Evolutionary conservation across 2,329 filamentous ascomycete species (phyloP).

Genomic region (Graphiopsis chlorocephala): DNA sequence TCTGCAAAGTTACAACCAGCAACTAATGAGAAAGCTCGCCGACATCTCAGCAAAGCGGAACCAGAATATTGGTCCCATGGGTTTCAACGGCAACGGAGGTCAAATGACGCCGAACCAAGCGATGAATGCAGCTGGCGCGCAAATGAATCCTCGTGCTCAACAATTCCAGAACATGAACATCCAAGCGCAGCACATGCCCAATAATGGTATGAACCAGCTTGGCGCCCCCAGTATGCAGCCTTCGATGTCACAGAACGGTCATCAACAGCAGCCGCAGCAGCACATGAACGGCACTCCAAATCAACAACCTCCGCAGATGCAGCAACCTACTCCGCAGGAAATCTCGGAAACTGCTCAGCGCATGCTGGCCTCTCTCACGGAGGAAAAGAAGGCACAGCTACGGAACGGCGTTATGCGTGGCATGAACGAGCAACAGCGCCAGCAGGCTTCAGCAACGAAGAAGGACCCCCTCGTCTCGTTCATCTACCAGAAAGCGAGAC

Average conservation of each 20-base stretch:
- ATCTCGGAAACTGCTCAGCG: slow-evolving; percentile 21
- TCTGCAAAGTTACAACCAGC: slow-evolving; percentile 28
- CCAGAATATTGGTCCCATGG: slow-evolving; percentile 17
- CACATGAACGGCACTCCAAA: slow-evolving; percentile 13
- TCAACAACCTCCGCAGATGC: slow-evolving; percentile 12
- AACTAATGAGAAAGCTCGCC: slow-evolving; percentile 27
- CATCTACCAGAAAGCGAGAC: slow-evolving; percentile 21
- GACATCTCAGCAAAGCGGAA: slow-evolving; percentile 27
- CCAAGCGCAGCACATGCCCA: slow-evolving; percentile 13
- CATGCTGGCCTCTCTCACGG: slow-evolving; percentile 24
- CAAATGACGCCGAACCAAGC: slow-evolving; percentile 18
- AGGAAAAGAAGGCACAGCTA: slow-evolving; percentile 25
- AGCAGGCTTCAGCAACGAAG: slow-evolving; percentile 17
- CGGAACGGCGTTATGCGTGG: slow-evolving; percentile 23
- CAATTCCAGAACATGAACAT: slow-evolving; percentile 35
- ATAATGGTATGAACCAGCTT: slow-evolving; percentile 25
- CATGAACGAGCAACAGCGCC: slow-evolving; percentile 26
- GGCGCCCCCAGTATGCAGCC: slow-evolving; percentile 15
- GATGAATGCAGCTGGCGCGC: slow-evolving; percentile 16
- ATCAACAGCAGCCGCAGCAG: slow-evolving; percentile 9
- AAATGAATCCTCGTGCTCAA: slow-evolving; percentile 18
- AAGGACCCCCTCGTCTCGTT: slow-evolving; percentile 27
- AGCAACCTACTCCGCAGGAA: slow-evolving; percentile 20
- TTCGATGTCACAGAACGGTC: slow-evolving; percentile 26
- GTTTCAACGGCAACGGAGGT: slow-evolving; percentile 15